A percentile compares a stretch with the other conserved stretches of the same genome.
Evolutionary conservation across 192 early-diverging fungal species (phyloP).

Genomic region (Backusella luteola): DNA sequence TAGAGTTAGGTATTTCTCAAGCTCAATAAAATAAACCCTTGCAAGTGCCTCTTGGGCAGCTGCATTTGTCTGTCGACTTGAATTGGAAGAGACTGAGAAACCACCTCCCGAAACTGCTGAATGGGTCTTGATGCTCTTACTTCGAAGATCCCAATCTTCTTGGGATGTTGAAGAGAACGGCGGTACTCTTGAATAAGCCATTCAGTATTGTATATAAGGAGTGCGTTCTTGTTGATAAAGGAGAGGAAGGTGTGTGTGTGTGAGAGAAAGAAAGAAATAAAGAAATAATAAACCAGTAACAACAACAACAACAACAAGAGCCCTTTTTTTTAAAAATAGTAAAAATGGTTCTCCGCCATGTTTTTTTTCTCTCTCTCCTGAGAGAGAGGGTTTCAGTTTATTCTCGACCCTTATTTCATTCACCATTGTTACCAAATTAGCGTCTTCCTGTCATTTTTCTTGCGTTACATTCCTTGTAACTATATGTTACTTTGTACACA

Average conservation of each 20-base stretch:
- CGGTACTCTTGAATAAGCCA: slow-evolving; percentile 6
- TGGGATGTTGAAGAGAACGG: neutral
- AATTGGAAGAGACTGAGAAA: neutral
- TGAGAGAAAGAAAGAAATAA: neutral
- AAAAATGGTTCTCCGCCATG: neutral
- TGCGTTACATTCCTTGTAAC: no score
- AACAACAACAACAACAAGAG: neutral
- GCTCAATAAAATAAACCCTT: slow-evolving; percentile 25
- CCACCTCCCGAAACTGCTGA: neutral
- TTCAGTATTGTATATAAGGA: neutral
- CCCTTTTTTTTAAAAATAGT: no score
- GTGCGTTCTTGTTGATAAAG: neutral
- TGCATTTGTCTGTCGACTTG: slow-evolving; percentile 7
- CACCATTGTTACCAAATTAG: neutral
- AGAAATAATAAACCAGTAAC: no score
- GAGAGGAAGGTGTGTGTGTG: neutral
- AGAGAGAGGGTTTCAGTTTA: neutral
- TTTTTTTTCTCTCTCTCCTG: neutral
- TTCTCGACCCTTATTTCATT: neutral
- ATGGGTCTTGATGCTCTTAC: neutral
- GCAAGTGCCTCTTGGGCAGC: slow-evolving; percentile 7
- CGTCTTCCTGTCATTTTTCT: no score
- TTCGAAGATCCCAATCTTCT: slow-evolving; percentile 1
- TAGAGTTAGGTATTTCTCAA: slow-evolving; percentile 25
- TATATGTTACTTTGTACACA: no score